Base-by-base conservation (phyloP, 805 yeast species). In the Danielozyma ontarioensis region DNA sequence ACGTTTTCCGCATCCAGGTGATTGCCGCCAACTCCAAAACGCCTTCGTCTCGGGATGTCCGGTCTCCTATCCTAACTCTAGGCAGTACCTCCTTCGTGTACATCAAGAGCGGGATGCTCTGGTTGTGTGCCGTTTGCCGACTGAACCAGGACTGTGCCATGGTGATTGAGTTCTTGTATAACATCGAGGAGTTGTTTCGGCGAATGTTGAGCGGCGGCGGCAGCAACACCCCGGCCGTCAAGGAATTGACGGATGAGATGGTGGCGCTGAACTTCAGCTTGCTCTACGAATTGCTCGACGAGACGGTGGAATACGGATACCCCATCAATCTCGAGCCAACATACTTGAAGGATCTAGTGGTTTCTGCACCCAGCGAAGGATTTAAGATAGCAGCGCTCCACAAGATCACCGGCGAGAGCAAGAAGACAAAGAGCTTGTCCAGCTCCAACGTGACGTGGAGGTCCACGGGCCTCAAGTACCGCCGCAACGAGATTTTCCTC, bases 61-160 rank as follows among this genome's bases (percentile, higher is more conserved):
- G 64, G 31, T 62, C 67, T 32, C 72, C 72, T 8, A 62, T 66
- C 25, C 62, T 90, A 28, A 93, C 97, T 0, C 61, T 93, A 28
- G 97, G 97, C 1, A 85, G 95, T 0, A 93, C 97, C 0, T 82
- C 96, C 0, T 93, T 90, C 52, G 70, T 87, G 34, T 89, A 87
- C 50, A 79, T 85, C 30, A 76, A 75, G 42, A 65, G 72, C 18
- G 69, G 68, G 11, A 64, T 70, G 32, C 46, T 90, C 12, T 93
- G 94, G 83, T 48, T 87, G 6, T 95, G 89, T 8, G 95, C 89
- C 0, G 88, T 89, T n/a, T 77, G 94, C 1, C 72, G 97, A 41
- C 80, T 87, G 27, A 93, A 90, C 52, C 85, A 81, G 24, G 96
- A 90, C 53, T 88, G 89, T 22, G 76, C 88, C 1, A 56, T 78